A percentile compares a stretch with the other conserved stretches of the same genome.
Conservation (phyloP, 371 early-diverging fungal genomes). For the Funneliformis caledonium region DNA sequence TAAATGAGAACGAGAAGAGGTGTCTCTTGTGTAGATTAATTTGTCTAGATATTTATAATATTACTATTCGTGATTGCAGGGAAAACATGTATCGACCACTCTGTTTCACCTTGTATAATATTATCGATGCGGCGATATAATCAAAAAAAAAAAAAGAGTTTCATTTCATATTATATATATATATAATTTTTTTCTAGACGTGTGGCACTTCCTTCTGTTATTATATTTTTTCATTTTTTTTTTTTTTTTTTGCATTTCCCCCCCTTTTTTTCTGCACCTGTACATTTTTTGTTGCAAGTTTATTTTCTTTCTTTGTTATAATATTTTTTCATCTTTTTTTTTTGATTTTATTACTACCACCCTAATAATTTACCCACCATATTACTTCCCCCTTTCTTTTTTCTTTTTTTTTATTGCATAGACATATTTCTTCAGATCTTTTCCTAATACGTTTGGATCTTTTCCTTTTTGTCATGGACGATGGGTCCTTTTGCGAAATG, state of each 20-base stretch:
- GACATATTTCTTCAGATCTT: conserved; percentile 30
- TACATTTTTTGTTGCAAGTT: conserved; percentile 33
- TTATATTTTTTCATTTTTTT: conserved; percentile 19
- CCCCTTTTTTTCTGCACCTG: conserved; percentile 32
- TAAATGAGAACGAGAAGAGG: neutral
- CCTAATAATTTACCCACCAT: conserved; percentile 25
- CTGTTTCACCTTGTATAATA: neutral
- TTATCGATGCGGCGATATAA: neutral
- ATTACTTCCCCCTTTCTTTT: neutral
- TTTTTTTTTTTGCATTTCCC: conserved; percentile 5
- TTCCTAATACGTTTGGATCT: neutral
- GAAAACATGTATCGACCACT: neutral
- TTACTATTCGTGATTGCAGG: neutral
- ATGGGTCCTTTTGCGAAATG: neutral
- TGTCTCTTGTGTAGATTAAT: neutral
- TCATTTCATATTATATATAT: neutral
- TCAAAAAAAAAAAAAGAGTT: neutral
- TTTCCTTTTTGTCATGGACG: neutral
- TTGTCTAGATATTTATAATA: neutral
- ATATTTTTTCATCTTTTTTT: conserved; percentile 21
- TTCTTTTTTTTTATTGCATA: conserved; percentile 13
- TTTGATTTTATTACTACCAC: conserved; percentile 19
- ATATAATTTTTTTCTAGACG: conserved; percentile 15
- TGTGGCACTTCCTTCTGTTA: conserved; percentile 29
- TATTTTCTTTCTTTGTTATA: conserved; percentile 21